Conservation (phyloP, 805 yeast genomes). For the Candida suzukii region DNA sequence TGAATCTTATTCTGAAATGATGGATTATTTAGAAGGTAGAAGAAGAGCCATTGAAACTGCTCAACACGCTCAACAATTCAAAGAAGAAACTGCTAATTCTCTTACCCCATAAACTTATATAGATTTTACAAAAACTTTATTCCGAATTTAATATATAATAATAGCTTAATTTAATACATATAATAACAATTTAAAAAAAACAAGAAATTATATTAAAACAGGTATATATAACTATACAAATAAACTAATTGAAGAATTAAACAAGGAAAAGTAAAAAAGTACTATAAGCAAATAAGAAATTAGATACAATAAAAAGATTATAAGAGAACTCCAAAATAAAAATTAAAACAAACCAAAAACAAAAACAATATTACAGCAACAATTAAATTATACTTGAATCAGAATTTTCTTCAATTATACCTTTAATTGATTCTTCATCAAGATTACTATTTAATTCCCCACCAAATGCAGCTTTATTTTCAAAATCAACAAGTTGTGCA, state of each 20-base stretch:
- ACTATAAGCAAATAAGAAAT: too few species aligned
- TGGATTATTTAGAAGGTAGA: constrained; percentile 83
- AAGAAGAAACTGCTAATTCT: constrained; percentile 5
- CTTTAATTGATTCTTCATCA: constrained; percentile 13
- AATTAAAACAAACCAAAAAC: background rate
- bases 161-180: too few species aligned
- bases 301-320: too few species aligned
- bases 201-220: too few species aligned
- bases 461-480: constrained; percentile 36
- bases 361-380: background rate
- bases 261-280: too few species aligned
- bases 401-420: constrained; percentile 14
- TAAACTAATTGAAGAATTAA: too few species aligned
- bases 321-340: background rate
- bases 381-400: constrained; percentile 6
- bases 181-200: too few species aligned
- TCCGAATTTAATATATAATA: too few species aligned
- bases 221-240: too few species aligned
- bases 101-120: background rate
- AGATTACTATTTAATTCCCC: constrained; percentile 29
- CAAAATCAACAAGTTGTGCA: constrained; percentile 36
- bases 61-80: constrained; percentile 44
- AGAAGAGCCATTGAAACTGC: constrained; percentile 86
- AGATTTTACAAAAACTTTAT: too few species aligned
- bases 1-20: constrained; percentile 85